Evolutionary conservation across 225 moss, liverwort and hornwort species (phyloP).

Genomic region (Polytrichum formosum): DNA sequence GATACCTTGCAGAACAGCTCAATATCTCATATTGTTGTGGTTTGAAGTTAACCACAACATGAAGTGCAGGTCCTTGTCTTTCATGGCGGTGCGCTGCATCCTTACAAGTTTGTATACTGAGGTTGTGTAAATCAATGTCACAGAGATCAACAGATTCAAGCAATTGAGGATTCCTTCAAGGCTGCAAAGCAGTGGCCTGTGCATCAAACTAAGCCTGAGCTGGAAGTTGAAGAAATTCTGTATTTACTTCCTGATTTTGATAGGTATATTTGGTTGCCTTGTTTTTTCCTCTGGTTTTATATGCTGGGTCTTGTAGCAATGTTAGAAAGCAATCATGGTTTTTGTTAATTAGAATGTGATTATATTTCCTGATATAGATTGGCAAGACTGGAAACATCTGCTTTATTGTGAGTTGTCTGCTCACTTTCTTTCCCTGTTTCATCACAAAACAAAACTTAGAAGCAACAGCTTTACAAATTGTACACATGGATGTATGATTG

Average conservation of each 20-base stretch:
- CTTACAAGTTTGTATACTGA: too few species aligned
- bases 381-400: too few species aligned
- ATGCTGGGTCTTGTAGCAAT: neutral
- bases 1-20: too few species aligned
- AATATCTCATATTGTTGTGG: too few species aligned
- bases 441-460: neutral
- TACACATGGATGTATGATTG: neutral
- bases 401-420: too few species aligned
- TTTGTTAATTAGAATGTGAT: neutral
- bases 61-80: too few species aligned
- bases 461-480: too few species aligned
- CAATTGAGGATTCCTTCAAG: constrained; percentile 89
- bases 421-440: too few species aligned
- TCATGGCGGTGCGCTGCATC: too few species aligned
- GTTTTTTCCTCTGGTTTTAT: neutral
- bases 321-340: neutral
- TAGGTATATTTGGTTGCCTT: constrained; percentile 45
- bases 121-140: constrained; percentile 3
- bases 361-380: too few species aligned
- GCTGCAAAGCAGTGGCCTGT: constrained; percentile 79
- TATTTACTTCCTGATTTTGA: constrained; percentile 89
- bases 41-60: too few species aligned
- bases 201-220: constrained; percentile 91
- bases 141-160: constrained; percentile 96
- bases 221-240: constrained; percentile 72